Base-by-base conservation (phyloP, 495 filamentous ascomycete species). In the Tuber melanosporum region DNA sequence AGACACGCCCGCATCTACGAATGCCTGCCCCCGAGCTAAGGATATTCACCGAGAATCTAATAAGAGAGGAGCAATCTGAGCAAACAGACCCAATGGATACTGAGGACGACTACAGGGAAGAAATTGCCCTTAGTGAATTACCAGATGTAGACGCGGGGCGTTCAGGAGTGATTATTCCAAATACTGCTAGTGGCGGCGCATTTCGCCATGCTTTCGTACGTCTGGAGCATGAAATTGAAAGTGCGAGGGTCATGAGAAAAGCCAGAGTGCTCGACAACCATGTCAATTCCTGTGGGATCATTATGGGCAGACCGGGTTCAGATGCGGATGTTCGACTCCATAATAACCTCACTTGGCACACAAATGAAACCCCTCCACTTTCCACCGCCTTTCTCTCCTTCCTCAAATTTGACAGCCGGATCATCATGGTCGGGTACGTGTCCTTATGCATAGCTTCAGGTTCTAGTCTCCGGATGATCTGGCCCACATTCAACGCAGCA, bases 21-120 rank as follows among this genome's bases (percentile, higher is more conserved):
- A 78, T 78, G 77, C 71, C 20, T 7, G 75, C 15, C 32, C 19
- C n/a, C 1, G 36, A 78, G 46, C 20, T 78, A 9, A 73, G 71
- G 52, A 19, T 44, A 49, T 78, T 43, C 39, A 20, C 71, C 17
- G 52, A 71, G 36, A 45, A 36, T 26, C 10, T 32, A 1, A 20
- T 3, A 43, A 52, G 42, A 39, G 75, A 77, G 17, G 76, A 77
- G n/a, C 17, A 0, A n/a, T 0, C 22, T n/a, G 20, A 0, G 22
- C 9, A 10, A 32, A 32, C 32, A 32, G 32, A 32, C 32, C 1
- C 32, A 57, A 46, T 32, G 20, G 42, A 72, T 72, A 12, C 15
- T 10, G 9, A 4, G 22, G 26, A 32, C 0, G n/a, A 7, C 12
- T 32, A 6, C 7, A 26, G 32, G n/a, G 26, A 6, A 15, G 57